Conservation (phyloP, 108 stramenopile species). For the Skeletonema menzelii region DNA sequence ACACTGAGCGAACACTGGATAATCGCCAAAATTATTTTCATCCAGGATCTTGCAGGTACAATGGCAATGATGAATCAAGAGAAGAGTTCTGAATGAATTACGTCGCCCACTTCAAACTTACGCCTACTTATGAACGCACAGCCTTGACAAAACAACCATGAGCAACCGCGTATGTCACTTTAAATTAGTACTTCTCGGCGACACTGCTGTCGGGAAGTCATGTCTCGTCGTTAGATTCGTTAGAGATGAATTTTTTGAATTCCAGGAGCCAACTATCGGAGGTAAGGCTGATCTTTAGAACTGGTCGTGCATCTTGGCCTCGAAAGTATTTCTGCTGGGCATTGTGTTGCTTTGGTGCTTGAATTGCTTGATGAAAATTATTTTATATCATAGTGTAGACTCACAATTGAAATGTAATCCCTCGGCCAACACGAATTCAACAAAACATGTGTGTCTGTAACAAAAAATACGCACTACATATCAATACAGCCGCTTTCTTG, state of each 20-base stretch:
- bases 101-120: background rate
- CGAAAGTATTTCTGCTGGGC: background rate
- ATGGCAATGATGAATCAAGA: too few relatives aligned
- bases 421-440: background rate
- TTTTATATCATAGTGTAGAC: conserved; percentile 3
- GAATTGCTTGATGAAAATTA: background rate
- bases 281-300: conserved; percentile 50
- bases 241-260: conserved; percentile 98
- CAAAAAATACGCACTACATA: too few relatives aligned
- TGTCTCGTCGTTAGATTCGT: conserved; percentile 99
- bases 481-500: conserved; percentile 90
- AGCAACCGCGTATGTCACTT: conserved; percentile 92
- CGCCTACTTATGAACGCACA: background rate
- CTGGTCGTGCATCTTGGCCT: background rate
- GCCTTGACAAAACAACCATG: background rate
- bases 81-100: background rate
- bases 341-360: background rate
- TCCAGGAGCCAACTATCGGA: conserved; percentile 97
- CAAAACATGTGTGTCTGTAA: too few relatives aligned
- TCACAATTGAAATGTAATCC: conserved; percentile 1
- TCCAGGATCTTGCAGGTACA: too few relatives aligned
- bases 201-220: conserved; percentile 97
- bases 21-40: too few relatives aligned
- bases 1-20: too few relatives aligned
- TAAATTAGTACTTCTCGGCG: conserved; percentile 98